A percentile compares a stretch with the other conserved stretches of the same genome.
phyloP scores from a whole-genome alignment of 805 yeast genomes.

The Pachysolen tannophilus region DNA sequence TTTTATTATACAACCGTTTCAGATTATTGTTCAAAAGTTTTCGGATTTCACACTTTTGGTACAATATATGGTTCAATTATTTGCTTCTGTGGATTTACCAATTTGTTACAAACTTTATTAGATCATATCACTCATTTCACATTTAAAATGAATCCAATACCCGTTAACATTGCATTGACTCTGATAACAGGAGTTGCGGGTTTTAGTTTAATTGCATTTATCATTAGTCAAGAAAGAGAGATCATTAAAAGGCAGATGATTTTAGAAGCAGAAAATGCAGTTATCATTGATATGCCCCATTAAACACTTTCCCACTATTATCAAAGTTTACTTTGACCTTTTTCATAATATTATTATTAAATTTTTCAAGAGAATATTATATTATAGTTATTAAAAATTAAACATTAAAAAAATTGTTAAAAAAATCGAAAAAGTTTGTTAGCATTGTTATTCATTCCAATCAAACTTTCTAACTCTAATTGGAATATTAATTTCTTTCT shows the following conservation, averaged over 20 bases:
- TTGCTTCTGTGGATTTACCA: slow-evolving; percentile 43
- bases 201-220: slow-evolving; percentile 31
- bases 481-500: slow-evolving; percentile 5
- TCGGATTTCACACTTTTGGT: slow-evolving; percentile 56
- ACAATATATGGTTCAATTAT: slow-evolving; percentile 50
- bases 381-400: slow-evolving; percentile 20
- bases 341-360: too few species aligned
- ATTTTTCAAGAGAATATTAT: slow-evolving; percentile 5
- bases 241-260: slow-evolving; percentile 47
- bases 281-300: slow-evolving; percentile 36
- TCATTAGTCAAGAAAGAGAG: slow-evolving; percentile 30
- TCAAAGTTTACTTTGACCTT: too few species aligned
- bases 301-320: too few species aligned
- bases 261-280: slow-evolving; percentile 56
- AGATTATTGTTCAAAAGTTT: slow-evolving; percentile 55
- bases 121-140: slow-evolving; percentile 42
- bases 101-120: slow-evolving; percentile 37
- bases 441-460: too few species aligned
- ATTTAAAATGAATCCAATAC: slow-evolving; percentile 48
- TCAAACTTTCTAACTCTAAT: slow-evolving; percentile 11
- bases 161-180: slow-evolving; percentile 44
- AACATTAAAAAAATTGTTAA: too few species aligned
- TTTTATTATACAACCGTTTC: slow-evolving; percentile 50
- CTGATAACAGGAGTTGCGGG: slow-evolving; percentile 47
- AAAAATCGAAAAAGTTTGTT: too few species aligned